These are phyloP conservation scores for Neoboletus brunneissimus DNA, from an alignment of 768 basidiomycete species.

Conservation along the genomic window DNA sequence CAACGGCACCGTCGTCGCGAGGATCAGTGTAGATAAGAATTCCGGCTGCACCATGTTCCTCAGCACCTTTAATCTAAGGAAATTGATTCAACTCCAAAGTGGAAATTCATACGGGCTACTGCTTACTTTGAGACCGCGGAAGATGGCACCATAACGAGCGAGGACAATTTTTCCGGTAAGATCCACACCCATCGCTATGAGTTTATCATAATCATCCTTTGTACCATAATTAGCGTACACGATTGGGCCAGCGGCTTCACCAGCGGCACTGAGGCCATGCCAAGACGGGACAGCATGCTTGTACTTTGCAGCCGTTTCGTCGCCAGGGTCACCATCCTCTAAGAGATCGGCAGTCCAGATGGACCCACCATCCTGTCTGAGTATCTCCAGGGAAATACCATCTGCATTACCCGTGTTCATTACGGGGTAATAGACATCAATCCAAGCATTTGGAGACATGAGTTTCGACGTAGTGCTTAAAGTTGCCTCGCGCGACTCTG, in stretches of 20 bases:
- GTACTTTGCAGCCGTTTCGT: slow-evolving; percentile 69
- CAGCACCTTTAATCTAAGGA: slow-evolving; percentile 69
- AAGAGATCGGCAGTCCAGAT: slow-evolving; percentile 71
- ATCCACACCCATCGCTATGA: slow-evolving; percentile 62
- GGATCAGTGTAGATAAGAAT: slow-evolving; percentile 84
- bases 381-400: slow-evolving; percentile 63
- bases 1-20: slow-evolving; percentile 80
- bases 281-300: slow-evolving; percentile 71
- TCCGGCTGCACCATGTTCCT: slow-evolving; percentile 78
- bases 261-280: slow-evolving; percentile 80
- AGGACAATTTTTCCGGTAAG: slow-evolving; percentile 78
- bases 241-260: slow-evolving; percentile 65
- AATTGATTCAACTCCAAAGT: slow-evolving; percentile 8
- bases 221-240: slow-evolving; percentile 82
- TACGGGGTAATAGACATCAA: slow-evolving; percentile 86
- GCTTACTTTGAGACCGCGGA: slow-evolving; percentile 81
- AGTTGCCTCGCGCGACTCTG: slow-evolving; percentile 65
- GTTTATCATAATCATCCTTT: slow-evolving; percentile 65
- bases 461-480: slow-evolving; percentile 48
- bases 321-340: slow-evolving; percentile 67
- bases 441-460: slow-evolving; percentile 65
- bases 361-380: slow-evolving; percentile 50
- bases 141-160: slow-evolving; percentile 69
- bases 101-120: slow-evolving; percentile 1
- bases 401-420: slow-evolving; percentile 67